A percentile compares a stretch with the other conserved stretches of the same genome.
These are phyloP conservation scores for Trichosanthes cucumerina DNA, from an alignment of 306 rosid genomes.

Conservation along the genomic window DNA sequence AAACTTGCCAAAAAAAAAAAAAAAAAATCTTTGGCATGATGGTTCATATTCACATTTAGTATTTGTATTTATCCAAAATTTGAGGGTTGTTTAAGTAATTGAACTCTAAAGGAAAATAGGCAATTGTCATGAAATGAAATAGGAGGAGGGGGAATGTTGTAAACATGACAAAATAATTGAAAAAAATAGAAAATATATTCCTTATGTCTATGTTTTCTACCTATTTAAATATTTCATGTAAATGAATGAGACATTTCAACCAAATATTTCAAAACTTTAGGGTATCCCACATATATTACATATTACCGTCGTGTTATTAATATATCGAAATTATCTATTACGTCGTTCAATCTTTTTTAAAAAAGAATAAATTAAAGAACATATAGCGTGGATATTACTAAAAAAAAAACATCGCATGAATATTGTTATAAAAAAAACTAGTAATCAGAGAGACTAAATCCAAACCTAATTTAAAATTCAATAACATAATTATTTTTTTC, in stretches of 20 bases:
- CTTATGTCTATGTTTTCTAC: neutral
- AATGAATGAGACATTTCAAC: neutral
- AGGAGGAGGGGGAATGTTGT: neutral
- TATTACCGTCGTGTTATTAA: no score
- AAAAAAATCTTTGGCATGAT: neutral
- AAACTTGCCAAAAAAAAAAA: neutral
- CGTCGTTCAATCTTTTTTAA: no score
- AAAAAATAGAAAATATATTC: neutral
- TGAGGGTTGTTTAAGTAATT: neutral
- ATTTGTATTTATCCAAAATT: neutral
- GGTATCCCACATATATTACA: neutral
- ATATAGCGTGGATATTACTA: no score
- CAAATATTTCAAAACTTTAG: neutral
- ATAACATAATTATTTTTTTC: no score
- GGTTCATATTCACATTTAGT: neutral
- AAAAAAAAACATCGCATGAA: no score
- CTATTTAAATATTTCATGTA: neutral
- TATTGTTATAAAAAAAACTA: no score
- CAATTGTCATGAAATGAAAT: neutral
- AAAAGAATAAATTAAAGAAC: no score
- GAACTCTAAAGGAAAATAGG: neutral
- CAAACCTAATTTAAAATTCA: no score
- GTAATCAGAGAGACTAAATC: no score
- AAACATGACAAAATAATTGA: neutral
- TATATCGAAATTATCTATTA: no score